Evolutionary conservation across 345 rosid species (phyloP).

Genomic region (Laguncularia racemosa): DNA sequence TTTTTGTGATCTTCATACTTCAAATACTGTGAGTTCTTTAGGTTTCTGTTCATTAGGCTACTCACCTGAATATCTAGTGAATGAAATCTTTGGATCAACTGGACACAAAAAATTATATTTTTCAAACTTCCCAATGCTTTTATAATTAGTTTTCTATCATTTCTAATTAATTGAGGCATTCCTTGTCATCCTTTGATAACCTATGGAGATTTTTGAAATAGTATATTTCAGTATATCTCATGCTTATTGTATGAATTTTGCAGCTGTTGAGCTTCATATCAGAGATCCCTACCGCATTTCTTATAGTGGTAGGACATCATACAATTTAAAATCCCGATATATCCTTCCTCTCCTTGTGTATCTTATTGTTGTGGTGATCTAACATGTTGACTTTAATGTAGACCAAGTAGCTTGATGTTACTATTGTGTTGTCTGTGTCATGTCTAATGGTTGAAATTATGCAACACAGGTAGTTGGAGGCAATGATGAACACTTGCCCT

Average conservation of each 20-base stretch:
- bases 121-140: no score
- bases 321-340: not conserved
- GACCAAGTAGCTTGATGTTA: not conserved
- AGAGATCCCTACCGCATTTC: slow-evolving; percentile 64
- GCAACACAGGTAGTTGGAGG: slow-evolving; percentile 75
- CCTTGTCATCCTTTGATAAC: no score
- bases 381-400: no score
- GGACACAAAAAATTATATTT: not conserved
- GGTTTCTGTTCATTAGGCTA: slow-evolving; percentile 4
- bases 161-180: no score
- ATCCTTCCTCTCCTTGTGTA: no score
- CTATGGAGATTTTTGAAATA: no score
- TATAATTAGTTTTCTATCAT: no score
- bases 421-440: slow-evolving; percentile 1
- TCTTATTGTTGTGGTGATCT: no score
- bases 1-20: slow-evolving; percentile 75
- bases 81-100: not conserved
- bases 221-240: slow-evolving; percentile 1
- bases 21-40: slow-evolving; percentile 52
- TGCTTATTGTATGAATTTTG: slow-evolving; percentile 12
- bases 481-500: slow-evolving; percentile 54
- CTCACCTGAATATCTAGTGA: not conserved
- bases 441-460: slow-evolving; percentile 4
- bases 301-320: slow-evolving; percentile 57
- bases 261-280: slow-evolving; percentile 75